phyloP scores from a whole-genome alignment of 2,329 filamentous ascomycete species.

The Microsporum canis region DNA sequence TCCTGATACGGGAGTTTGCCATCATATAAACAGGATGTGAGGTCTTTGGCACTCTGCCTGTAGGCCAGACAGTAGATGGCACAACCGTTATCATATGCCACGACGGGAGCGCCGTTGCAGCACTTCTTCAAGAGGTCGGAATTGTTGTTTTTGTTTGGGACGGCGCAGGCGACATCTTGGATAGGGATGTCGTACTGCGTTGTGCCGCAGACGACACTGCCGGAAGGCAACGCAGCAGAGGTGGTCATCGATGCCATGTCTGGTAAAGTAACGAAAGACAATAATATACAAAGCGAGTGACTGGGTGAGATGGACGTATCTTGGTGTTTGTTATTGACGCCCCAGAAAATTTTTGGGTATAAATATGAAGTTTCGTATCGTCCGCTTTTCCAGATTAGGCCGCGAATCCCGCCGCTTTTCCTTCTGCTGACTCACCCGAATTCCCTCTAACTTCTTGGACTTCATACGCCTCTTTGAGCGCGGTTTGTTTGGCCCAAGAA shows the following conservation, averaged over 20 bases:
- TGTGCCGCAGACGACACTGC: conserved; percentile 8
- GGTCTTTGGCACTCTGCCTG: conserved; percentile 18
- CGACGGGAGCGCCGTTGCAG: conserved; percentile 15
- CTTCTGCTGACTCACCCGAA: too few species aligned
- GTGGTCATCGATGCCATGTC: conserved; percentile 10
- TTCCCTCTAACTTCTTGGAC: too few species aligned
- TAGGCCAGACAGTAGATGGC: conserved; percentile 17
- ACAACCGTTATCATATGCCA: conserved; percentile 17
- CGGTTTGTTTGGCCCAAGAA: too few species aligned
- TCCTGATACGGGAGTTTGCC: conserved; percentile 17
- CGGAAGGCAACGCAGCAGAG: conserved; percentile 5
- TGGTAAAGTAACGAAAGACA: conserved; percentile 9
- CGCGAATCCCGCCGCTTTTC: too few species aligned
- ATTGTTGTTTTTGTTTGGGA: conserved; percentile 18
- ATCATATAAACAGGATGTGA: conserved; percentile 20
- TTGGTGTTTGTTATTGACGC: neutral
- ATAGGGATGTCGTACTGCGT: conserved; percentile 19
- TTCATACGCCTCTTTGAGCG: too few species aligned
- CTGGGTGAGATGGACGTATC: neutral
- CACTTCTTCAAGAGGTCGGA: conserved; percentile 14
- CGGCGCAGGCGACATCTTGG: conserved; percentile 19
- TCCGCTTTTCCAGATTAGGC: too few species aligned
- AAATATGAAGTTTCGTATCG: too few species aligned
- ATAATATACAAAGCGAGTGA: neutral
- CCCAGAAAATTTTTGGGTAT: neutral